These are phyloP conservation scores for Syzygium malaccense DNA, from an alignment of 441 rosid genomes.

Conservation along the genomic window DNA sequence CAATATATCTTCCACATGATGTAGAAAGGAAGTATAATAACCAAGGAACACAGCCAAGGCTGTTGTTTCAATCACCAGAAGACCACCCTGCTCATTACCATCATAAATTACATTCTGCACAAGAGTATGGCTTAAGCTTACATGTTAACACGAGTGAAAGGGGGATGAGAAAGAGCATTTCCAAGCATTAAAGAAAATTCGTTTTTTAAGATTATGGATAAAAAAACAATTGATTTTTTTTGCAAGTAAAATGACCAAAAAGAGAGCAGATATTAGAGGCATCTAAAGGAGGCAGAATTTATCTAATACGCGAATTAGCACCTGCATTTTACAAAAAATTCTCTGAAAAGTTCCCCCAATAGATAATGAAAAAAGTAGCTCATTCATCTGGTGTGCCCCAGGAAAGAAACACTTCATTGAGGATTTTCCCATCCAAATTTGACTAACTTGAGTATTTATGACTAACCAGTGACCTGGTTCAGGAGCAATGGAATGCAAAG, in stretches of 20 bases:
- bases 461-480: conserved; percentile 36
- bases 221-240: neutral
- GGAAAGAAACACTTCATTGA: conserved; percentile 41
- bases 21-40: conserved; percentile 37
- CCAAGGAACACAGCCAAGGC: conserved; percentile 42
- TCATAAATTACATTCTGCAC: conserved; percentile 17
- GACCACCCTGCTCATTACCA: conserved; percentile 71
- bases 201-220: neutral
- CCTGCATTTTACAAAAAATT: conserved; percentile 60
- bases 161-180: neutral
- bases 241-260: conserved; percentile 7
- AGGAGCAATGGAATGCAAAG: conserved; percentile 25
- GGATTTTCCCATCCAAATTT: conserved; percentile 45
- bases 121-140: neutral
- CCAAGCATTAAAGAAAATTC: neutral
- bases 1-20: conserved; percentile 21
- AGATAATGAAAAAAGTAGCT: conserved; percentile 51
- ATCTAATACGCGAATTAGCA: conserved; percentile 16
- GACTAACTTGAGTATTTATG: conserved; percentile 36
- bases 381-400: conserved; percentile 45
- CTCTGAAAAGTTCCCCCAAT: conserved; percentile 50
- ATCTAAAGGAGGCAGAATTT: neutral
- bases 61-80: conserved; percentile 51
- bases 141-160: neutral
- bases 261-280: neutral